These are phyloP conservation scores for Hypoxylon rubiginosum DNA, from an alignment of 2,329 filamentous ascomycete species.

Conservation along the genomic window DNA sequence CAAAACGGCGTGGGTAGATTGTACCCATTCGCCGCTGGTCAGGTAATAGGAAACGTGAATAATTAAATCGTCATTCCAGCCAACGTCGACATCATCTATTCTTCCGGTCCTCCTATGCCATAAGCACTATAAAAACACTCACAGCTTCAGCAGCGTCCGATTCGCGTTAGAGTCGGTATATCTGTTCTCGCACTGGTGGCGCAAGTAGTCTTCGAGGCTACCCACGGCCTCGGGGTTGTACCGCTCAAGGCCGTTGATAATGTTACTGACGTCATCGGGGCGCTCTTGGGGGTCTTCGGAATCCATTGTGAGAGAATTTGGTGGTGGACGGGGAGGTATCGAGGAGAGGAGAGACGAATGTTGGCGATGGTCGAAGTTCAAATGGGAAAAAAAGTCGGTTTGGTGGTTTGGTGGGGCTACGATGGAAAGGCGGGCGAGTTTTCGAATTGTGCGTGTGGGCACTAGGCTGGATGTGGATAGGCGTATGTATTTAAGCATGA, in stretches of 20 bases:
- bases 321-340: constrained; percentile 36
- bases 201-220: constrained; percentile 93
- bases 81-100: constrained; percentile 23
- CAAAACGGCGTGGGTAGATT: constrained; percentile 69
- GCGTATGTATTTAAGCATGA: constrained; percentile 22
- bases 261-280: constrained; percentile 90
- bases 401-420: constrained; percentile 47
- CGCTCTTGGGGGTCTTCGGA: constrained; percentile 91
- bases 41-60: constrained; percentile 99
- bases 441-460: constrained; percentile 51
- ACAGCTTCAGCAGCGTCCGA: constrained; percentile 96
- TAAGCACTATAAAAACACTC: constrained; percentile 63
- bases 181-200: constrained; percentile 93
- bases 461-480: constrained; percentile 33
- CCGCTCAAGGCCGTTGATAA: constrained; percentile 96
- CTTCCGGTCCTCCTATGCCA: constrained; percentile 9
- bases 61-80: constrained; percentile 77
- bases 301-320: constrained; percentile 64
- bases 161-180: constrained; percentile 98
- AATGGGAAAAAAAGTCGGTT: constrained; percentile 44
- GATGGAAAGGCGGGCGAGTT: constrained; percentile 36
- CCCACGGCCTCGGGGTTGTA: constrained; percentile 98
- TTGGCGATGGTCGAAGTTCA: constrained; percentile 43
- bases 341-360: constrained; percentile 23
- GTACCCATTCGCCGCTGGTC: constrained; percentile 72